phyloP scores from a whole-genome alignment of 2,329 filamentous ascomycete genomes.

The Scopulariopsis brevicaulis region DNA sequence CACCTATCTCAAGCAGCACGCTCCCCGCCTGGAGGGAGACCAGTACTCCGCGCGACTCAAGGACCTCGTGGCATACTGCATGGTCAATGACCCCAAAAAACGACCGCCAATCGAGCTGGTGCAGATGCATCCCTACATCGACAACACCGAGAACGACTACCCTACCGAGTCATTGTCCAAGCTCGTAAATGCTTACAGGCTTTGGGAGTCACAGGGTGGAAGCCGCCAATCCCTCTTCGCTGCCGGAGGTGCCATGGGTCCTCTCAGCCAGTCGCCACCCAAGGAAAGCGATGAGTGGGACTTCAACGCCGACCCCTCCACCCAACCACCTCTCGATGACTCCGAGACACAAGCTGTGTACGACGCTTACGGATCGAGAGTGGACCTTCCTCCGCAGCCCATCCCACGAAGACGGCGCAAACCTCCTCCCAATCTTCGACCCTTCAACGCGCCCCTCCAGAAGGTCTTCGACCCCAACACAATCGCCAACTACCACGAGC shows the following conservation, averaged over 20 bases:
- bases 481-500: conserved; percentile 52
- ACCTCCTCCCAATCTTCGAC: conserved; percentile 1
- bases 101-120: conserved; percentile 61
- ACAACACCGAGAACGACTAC: conserved; percentile 47
- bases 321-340: conserved; percentile 40
- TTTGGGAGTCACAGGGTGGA: conserved; percentile 67
- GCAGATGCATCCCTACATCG: conserved; percentile 58
- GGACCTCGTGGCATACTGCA: conserved; percentile 60
- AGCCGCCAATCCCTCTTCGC: conserved; percentile 56
- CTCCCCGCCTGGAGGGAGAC: conserved; percentile 59
- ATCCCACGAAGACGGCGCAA: conserved; percentile 16
- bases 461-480: conserved; percentile 58
- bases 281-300: conserved; percentile 52
- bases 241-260: conserved; percentile 38
- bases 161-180: conserved; percentile 52
- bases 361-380: conserved; percentile 46
- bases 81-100: conserved; percentile 56
- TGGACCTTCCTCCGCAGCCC: conserved; percentile 36
- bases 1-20: conserved; percentile 40
- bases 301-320: conserved; percentile 54
- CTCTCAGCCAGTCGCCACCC: conserved; percentile 27
- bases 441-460: conserved; percentile 45
- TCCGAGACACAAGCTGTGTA: conserved; percentile 46
- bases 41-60: conserved; percentile 59
- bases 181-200: conserved; percentile 59